Evolutionary conservation across 2,329 filamentous ascomycete genomes (phyloP).

Genomic region (Penicillium italicum): DNA sequence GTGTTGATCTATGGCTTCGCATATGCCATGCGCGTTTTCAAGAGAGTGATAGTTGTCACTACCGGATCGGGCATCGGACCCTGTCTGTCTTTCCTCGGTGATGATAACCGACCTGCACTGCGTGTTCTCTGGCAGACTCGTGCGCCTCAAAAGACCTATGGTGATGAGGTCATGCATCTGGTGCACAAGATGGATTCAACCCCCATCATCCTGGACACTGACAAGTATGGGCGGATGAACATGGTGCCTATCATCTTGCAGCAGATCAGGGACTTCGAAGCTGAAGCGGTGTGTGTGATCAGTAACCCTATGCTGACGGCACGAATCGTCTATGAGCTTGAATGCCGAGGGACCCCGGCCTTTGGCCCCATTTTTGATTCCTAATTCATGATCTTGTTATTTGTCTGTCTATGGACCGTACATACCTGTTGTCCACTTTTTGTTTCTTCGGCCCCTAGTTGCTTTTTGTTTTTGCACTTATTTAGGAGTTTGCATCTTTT

Average conservation of each 20-base stretch:
- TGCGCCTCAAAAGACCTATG: slow-evolving; percentile 61
- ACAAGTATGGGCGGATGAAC: slow-evolving; percentile 57
- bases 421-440: neutral
- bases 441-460: neutral
- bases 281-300: slow-evolving; percentile 70
- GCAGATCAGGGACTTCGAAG: slow-evolving; percentile 46
- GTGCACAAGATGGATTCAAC: slow-evolving; percentile 58
- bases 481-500: neutral
- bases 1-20: slow-evolving; percentile 65
- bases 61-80: slow-evolving; percentile 73
- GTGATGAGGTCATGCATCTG: slow-evolving; percentile 52
- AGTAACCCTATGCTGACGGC: slow-evolving; percentile 66
- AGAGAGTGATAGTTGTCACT: slow-evolving; percentile 62
- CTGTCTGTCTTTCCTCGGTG: slow-evolving; percentile 59
- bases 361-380: slow-evolving; percentile 74
- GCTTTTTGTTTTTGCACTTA: neutral
- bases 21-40: slow-evolving; percentile 64
- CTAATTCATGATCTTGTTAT: slow-evolving; percentile 28
- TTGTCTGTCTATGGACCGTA: neutral
- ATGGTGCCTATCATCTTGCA: slow-evolving; percentile 56
- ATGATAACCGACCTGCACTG: slow-evolving; percentile 38
- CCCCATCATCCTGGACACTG: slow-evolving; percentile 67
- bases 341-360: slow-evolving; percentile 62
- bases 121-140: slow-evolving; percentile 69
- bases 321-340: slow-evolving; percentile 66